Evolutionary conservation across 768 basidiomycete genomes (phyloP), one percentile per base, ranked within the genome.

Genomic region (Kwoniella sp.): DNA sequence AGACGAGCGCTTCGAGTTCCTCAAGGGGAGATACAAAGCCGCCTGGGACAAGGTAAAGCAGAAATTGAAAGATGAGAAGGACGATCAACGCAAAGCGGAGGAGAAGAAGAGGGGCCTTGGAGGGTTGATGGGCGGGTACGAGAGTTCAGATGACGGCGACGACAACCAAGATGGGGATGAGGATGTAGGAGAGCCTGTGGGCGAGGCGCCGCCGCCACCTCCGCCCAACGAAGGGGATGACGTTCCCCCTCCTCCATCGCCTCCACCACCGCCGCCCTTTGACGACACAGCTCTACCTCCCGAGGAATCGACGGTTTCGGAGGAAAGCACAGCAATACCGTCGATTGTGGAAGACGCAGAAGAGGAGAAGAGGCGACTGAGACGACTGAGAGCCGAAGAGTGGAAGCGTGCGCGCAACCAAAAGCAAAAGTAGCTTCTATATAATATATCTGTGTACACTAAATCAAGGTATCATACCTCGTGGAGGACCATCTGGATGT

Each of bases 1-100:
- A 13, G 92, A 95, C 76, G 82, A 83, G 51, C 85, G 90, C 5
- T 94, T 96, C 74, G 86, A 88, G 0, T 94, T 94, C 78, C 79
- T 95, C 51, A 85, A 87, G 34, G 92, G 92, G 1, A 82, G 90
- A 25, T 93, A 90, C 88, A 83, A 84, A 60, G 81, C 81, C 1
- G 82, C 84, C 3, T 95, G 92, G 92, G 81, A 81, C 30, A 72
- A 80, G 1, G 80, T 84, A 26, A 88, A 89, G 25, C 85, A 83
- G 55, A 83, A 81, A 4, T 52, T 68, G 17, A 54, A 55, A 53
- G 57, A 41, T 17, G 29, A 53, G 25, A 60, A 51, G 25, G 51
- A 66, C 23, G 48, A 41, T 4, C 26, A 66, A 25, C 9, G 34
- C 17, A 56, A 28, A 12, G 41, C 50, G 28, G 28, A 55, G 45